A percentile compares a stretch with the other conserved stretches of the same genome.
Evolutionary conservation across 2,329 filamentous ascomycete genomes (phyloP).

Genomic region (Clarireedia paspali): DNA sequence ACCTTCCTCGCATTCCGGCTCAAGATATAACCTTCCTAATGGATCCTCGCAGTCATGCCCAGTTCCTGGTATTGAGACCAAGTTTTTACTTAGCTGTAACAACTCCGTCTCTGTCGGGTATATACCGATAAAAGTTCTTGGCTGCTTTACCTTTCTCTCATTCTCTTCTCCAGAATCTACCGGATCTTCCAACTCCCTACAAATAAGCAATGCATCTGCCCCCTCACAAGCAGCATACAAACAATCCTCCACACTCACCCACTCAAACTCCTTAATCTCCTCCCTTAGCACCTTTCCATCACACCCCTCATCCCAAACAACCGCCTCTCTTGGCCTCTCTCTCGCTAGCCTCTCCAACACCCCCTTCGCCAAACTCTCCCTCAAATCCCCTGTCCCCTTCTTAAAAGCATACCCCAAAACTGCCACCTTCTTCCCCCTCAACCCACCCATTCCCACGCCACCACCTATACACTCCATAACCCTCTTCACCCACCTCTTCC

Average conservation of each 20-base stretch:
- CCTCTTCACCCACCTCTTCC: constrained; percentile 57
- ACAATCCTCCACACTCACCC: constrained; percentile 34
- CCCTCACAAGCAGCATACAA: constrained; percentile 38
- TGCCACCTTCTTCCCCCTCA: constrained; percentile 62
- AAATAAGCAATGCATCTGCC: constrained; percentile 40
- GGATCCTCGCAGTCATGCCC: background rate
- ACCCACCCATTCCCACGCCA: constrained; percentile 32
- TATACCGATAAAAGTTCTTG: constrained; percentile 16
- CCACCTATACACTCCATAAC: constrained; percentile 62
- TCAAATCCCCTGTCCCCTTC: constrained; percentile 68
- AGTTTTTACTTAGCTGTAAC: background rate
- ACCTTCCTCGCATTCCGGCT: constrained; percentile 24
- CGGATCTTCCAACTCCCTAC: constrained; percentile 42
- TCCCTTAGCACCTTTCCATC: constrained; percentile 32
- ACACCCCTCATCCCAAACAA: constrained; percentile 58
- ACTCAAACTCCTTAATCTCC: constrained; percentile 31
- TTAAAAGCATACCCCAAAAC: constrained; percentile 75
- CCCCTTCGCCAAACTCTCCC: constrained; percentile 58
- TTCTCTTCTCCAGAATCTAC: background rate
- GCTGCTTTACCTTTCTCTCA: constrained; percentile 10
- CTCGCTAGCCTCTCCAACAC: constrained; percentile 38
- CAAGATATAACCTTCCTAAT: constrained; percentile 13
- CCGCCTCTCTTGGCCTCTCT: constrained; percentile 55
- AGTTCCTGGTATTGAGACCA: background rate
- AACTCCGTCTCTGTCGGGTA: background rate